Conservation (phyloP, 768 basidiomycete species). For the Pleurotus salmoneostramineus region DNA sequence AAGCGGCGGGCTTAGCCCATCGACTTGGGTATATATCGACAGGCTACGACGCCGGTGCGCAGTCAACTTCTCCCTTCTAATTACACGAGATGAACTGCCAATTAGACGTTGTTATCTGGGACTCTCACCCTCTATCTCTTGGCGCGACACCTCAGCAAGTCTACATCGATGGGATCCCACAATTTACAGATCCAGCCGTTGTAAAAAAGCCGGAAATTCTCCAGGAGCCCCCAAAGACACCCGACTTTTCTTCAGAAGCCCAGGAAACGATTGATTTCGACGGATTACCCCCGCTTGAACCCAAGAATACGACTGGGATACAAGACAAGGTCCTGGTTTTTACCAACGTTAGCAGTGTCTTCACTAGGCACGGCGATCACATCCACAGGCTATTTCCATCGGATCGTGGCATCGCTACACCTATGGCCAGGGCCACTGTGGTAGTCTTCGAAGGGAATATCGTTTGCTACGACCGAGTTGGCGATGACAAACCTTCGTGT, state of each 20-base stretch:
- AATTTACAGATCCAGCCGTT: slow-evolving; percentile 34
- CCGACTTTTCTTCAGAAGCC: slow-evolving; percentile 61
- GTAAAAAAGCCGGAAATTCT: slow-evolving; percentile 40
- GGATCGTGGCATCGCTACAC: slow-evolving; percentile 13
- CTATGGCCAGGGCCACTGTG: slow-evolving; percentile 24
- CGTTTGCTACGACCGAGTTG: slow-evolving; percentile 32
- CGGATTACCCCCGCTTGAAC: slow-evolving; percentile 66
- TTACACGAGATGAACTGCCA: neutral
- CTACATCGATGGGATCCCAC: slow-evolving; percentile 80
- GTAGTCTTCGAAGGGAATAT: slow-evolving; percentile 53
- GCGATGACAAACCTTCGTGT: neutral
- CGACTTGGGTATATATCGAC: slow-evolving; percentile 58
- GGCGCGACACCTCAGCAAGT: slow-evolving; percentile 82
- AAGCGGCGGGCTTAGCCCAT: slow-evolving; percentile 61
- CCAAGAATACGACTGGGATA: slow-evolving; percentile 18
- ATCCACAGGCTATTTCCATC: slow-evolving; percentile 14
- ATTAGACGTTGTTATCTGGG: slow-evolving; percentile 57
- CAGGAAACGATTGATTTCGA: slow-evolving; percentile 51
- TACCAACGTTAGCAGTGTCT: slow-evolving; percentile 45
- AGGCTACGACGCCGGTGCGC: slow-evolving; percentile 65
- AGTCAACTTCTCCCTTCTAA: neutral
- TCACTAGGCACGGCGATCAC: slow-evolving; percentile 12
- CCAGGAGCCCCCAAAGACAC: slow-evolving; percentile 50
- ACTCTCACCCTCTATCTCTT: slow-evolving; percentile 71
- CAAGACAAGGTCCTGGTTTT: slow-evolving; percentile 41